Conservation (phyloP, 1,284 basidiomycete genomes). For the Mycosarcoma mackinlayi region DNA sequence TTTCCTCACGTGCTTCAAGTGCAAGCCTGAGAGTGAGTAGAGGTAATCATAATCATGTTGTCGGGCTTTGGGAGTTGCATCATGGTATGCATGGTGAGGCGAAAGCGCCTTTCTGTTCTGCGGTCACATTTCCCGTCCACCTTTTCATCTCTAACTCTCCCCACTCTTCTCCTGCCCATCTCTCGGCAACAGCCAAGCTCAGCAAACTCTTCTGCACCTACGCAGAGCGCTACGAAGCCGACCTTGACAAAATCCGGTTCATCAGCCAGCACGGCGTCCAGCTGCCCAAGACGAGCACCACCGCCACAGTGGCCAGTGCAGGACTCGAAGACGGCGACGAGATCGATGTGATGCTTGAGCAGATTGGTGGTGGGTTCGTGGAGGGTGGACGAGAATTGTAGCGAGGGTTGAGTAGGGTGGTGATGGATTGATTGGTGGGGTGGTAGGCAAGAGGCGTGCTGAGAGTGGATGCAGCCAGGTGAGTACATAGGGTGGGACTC, state of each 20-base stretch:
- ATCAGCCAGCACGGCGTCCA: constrained; percentile 5
- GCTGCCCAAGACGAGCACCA: constrained; percentile 8
- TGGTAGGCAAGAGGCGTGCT: too few species aligned
- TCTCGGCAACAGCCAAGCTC: constrained; percentile 12
- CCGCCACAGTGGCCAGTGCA: not conserved
- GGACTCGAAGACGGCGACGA: constrained; percentile 27
- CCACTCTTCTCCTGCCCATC: not conserved
- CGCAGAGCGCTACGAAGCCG: not conserved
- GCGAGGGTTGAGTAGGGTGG: too few species aligned
- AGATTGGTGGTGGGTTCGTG: constrained; percentile 28
- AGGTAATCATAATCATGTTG: too few species aligned
- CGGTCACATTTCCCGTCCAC: not conserved
- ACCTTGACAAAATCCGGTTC: constrained; percentile 17
- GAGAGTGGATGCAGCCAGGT: too few species aligned
- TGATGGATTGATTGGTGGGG: not conserved
- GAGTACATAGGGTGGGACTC: too few species aligned
- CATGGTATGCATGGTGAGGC: too few species aligned
- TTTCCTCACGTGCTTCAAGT: constrained; percentile 4
- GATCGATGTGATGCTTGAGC: constrained; percentile 36
- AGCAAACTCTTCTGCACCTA: constrained; percentile 14
- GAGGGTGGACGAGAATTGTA: not conserved
- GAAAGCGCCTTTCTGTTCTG: not conserved
- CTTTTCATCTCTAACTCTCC: not conserved
- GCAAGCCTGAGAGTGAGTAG: constrained; percentile 21
- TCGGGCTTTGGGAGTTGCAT: too few species aligned